These are phyloP conservation scores for Fonsecaea erecta DNA, from an alignment of 2,329 filamentous ascomycete genomes.

Conservation along the genomic window DNA sequence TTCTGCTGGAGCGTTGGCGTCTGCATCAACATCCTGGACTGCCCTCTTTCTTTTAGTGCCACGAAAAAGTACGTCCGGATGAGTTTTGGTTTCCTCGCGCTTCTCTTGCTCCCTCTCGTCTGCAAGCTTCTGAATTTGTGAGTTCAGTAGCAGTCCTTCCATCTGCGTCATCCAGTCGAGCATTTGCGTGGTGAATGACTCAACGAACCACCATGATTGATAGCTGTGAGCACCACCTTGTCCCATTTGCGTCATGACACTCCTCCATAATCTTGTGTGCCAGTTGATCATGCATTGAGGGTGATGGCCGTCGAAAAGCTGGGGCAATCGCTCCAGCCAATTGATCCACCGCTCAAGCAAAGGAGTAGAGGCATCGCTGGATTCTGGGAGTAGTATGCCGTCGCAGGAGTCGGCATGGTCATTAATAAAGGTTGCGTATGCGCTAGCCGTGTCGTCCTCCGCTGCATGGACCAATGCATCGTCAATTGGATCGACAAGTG, in stretches of 20 bases:
- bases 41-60: slow-evolving; percentile 31
- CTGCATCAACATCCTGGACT: slow-evolving; percentile 23
- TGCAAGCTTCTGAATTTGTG: slow-evolving; percentile 31
- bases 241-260: slow-evolving; percentile 50
- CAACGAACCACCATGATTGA: slow-evolving; percentile 51
- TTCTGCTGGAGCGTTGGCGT: slow-evolving; percentile 7
- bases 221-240: slow-evolving; percentile 53
- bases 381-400: slow-evolving; percentile 24
- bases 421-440: slow-evolving; percentile 34
- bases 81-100: slow-evolving; percentile 22
- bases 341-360: slow-evolving; percentile 50
- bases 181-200: slow-evolving; percentile 38
- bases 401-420: slow-evolving; percentile 16
- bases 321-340: slow-evolving; percentile 49
- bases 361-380: slow-evolving; percentile 19
- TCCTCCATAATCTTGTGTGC: slow-evolving; percentile 51
- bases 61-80: slow-evolving; percentile 6
- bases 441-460: slow-evolving; percentile 44
- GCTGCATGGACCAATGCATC: slow-evolving; percentile 34
- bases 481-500: slow-evolving; percentile 49
- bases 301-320: slow-evolving; percentile 48
- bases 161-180: slow-evolving; percentile 38
- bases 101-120: slow-evolving; percentile 37
- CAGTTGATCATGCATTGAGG: slow-evolving; percentile 53
- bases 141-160: slow-evolving; percentile 36